Evolutionary conservation across 2,329 filamentous ascomycete genomes (phyloP), one percentile per base, ranked within the genome.

Genomic region (Cercospora zeae-maydis): DNA sequence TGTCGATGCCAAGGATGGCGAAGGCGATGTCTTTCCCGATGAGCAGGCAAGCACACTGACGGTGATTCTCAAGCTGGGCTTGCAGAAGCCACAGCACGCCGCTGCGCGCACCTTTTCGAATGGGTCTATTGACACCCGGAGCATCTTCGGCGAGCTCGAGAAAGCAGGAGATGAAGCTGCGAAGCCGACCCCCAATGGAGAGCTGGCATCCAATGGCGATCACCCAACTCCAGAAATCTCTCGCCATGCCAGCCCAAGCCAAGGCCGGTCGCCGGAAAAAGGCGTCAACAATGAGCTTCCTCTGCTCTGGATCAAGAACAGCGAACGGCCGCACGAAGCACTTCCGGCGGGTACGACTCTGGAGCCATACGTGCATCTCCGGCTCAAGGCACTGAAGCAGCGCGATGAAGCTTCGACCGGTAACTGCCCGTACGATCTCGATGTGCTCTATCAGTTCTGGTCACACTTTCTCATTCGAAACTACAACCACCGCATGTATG

Each of bases 401-500:
- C 82, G 81, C 67, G 74, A 77, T 64, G 75, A 76, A 67, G 76
- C 78, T 64, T 67, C 77, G 47, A 74, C 75, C 66, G 79, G 78
- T 67, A 77, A 66, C 59, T 82, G 79, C 39, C 82, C 84, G 54
- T 78, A 80, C 64, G 82, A 86, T 71, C 87, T 89, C 81, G 82
- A 85, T 72, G 81, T 86, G 63, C 82, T 91, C 31, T 92, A 91
- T 78, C 83, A 86, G 67, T 90, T 90, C 78, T 92, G 89, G 88
- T 86, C 86, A 19, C 84, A 88, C 74, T 90, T 89, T 73, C 81
- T 92, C 66, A 83, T 86, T 66, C 82, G 85, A 71, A 88, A 89
- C 77, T 92, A 92, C 82, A 90, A 92, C 75, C 80, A 82, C 63
- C 81, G 80, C 73, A 90, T 93, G 85, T 92, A 92, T 78, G 80